phyloP scores from a whole-genome alignment of 2,329 filamentous ascomycete species.

The Sporothrix euskadiensis region DNA sequence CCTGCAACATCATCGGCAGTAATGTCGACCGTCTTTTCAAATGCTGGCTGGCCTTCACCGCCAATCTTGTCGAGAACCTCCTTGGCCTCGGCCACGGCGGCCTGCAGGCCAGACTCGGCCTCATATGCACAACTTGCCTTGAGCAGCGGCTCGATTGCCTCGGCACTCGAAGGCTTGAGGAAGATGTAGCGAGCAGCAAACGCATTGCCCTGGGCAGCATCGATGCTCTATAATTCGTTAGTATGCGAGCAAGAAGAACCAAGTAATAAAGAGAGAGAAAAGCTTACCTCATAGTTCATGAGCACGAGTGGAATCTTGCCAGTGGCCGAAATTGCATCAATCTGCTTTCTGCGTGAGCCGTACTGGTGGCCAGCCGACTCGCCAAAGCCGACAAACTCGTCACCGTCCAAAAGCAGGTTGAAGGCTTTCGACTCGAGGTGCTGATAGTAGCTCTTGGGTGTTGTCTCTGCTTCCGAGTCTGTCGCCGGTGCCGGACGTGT shows the following conservation, averaged over 20 bases:
- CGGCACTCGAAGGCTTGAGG: conserved; percentile 46
- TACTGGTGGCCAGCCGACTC: conserved; percentile 53
- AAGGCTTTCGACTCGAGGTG: conserved; percentile 60
- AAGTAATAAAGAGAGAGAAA: conserved; percentile 21
- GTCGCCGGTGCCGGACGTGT: conserved; percentile 51
- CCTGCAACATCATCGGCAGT: conserved; percentile 52
- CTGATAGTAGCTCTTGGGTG: conserved; percentile 34
- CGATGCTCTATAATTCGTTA: conserved; percentile 45
- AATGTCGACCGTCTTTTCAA: conserved; percentile 51
- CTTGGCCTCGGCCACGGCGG: conserved; percentile 44
- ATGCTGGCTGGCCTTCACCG: conserved; percentile 41
- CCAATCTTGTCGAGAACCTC: conserved; percentile 49
- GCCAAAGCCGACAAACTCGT: conserved; percentile 59
- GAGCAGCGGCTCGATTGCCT: conserved; percentile 46
- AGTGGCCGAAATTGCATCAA: conserved; percentile 52
- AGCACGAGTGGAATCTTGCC: conserved; percentile 62
- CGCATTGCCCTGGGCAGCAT: conserved; percentile 59
- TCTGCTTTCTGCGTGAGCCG: conserved; percentile 56
- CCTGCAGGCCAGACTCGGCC: conserved; percentile 51
- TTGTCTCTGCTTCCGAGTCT: not conserved
- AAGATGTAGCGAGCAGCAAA: conserved; percentile 59
- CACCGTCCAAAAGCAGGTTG: conserved; percentile 59
- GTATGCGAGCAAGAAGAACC: conserved; percentile 35
- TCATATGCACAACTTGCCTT: conserved; percentile 47
- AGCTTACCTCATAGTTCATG: conserved; percentile 54